These are phyloP conservation scores for Cordia subcordata DNA, from an alignment of 257 asterid species.

Conservation along the genomic window DNA sequence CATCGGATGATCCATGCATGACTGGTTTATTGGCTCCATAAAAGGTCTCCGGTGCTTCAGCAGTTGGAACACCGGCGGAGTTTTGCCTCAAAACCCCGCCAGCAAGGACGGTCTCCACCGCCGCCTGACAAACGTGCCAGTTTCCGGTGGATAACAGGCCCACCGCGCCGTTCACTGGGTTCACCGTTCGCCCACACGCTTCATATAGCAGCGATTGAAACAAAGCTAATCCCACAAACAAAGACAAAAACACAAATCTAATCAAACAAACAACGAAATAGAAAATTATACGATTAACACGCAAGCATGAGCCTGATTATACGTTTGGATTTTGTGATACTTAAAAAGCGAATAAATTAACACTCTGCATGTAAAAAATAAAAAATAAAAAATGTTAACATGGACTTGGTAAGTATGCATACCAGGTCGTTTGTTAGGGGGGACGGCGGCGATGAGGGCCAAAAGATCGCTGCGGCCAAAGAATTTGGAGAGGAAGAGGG, in stretches of 20 bases:
- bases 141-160: constrained; percentile 67
- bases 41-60: constrained; percentile 12
- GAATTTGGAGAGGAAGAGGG: constrained; percentile 85
- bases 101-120: constrained; percentile 70
- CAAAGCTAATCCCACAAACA: constrained; percentile 35
- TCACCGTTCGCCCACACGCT: constrained; percentile 87
- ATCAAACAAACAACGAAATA: not conserved
- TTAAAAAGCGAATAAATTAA: too few species aligned
- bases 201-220: constrained; percentile 76
- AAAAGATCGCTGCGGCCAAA: constrained; percentile 87
- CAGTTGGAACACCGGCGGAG: constrained; percentile 16
- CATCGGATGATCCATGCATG: constrained; percentile 25
- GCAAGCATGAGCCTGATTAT: too few species aligned
- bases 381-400: not conserved
- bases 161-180: constrained; percentile 87
- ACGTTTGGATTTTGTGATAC: too few species aligned
- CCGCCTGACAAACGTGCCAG: constrained; percentile 70
- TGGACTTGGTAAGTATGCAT: not conserved
- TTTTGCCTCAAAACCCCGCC: constrained; percentile 46
- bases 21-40: constrained; percentile 7
- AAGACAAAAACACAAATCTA: not conserved
- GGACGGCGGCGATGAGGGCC: constrained; percentile 66
- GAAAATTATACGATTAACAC: not conserved
- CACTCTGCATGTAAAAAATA: not conserved
- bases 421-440: constrained; percentile 63